Evolutionary conservation across 2,329 filamentous ascomycete species (phyloP).

Genomic region (Metarhizium humberi): DNA sequence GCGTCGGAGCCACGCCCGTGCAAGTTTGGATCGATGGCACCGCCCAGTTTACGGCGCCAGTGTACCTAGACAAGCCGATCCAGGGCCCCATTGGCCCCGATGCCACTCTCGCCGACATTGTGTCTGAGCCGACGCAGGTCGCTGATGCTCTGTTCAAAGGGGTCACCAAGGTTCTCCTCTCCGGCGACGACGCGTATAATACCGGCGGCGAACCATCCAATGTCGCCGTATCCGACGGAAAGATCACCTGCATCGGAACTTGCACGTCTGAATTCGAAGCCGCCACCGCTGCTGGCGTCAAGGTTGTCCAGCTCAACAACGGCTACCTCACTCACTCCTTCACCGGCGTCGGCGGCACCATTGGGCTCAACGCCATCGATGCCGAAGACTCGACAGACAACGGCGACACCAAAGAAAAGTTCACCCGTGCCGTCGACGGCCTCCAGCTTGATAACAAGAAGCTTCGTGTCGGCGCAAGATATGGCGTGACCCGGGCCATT

Average conservation of each 20-base stretch:
- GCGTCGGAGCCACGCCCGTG: constrained; percentile 47
- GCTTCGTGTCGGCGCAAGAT: constrained; percentile 39
- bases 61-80: constrained; percentile 43
- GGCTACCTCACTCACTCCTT: constrained; percentile 53
- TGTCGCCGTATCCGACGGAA: constrained; percentile 43
- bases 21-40: constrained; percentile 57
- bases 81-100: constrained; percentile 29
- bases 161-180: constrained; percentile 40
- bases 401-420: constrained; percentile 33
- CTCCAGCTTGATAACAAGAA: constrained; percentile 47
- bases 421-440: constrained; percentile 50
- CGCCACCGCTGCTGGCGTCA: constrained; percentile 22
- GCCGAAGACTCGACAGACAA: constrained; percentile 46
- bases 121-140: constrained; percentile 29
- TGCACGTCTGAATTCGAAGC: constrained; percentile 36
- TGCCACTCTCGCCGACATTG: constrained; percentile 28
- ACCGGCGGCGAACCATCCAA: constrained; percentile 29
- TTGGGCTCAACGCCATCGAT: constrained; percentile 57
- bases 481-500: constrained; percentile 50
- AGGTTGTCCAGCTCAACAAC: constrained; percentile 40
- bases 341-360: constrained; percentile 48
- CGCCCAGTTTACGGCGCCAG: constrained; percentile 41
- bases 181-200: constrained; percentile 26
- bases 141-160: constrained; percentile 46
- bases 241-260: constrained; percentile 45